Evolutionary conservation across 2,329 filamentous ascomycete genomes (phyloP), one percentile per base, ranked within the genome.

Genomic region (Sclerotinia glacialis): DNA sequence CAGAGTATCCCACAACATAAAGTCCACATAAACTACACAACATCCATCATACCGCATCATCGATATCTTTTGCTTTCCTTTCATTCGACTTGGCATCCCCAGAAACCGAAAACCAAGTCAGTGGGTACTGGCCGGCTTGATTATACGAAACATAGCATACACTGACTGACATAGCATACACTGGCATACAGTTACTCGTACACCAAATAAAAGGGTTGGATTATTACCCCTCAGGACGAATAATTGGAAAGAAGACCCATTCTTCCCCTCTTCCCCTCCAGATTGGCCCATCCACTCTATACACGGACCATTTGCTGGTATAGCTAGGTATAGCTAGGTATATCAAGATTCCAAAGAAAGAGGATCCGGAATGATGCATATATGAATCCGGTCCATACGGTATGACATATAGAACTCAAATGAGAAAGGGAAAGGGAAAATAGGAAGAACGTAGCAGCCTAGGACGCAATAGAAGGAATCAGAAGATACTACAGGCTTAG

Each of bases 81-180:
- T 60, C n/a, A 60, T 65, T 40, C 60, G 54, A 14, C 26, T 65
- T 52, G 44, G 40, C 18, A 42, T 50, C 26, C 47, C 59, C 23
- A 42, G 34, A 47, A 56, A 59, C 63, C 63, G 23, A 37, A 59
- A 58, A 56, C 62, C 63, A 65, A 65, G 63, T 59, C 52, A 49
- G 63, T 49, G 63, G 63, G 63, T 65, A 50, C 47, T 34, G 47
- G 31, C 34, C 23, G 47, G 31, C 34, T 34, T 40, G 16, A 50
- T 53, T 34, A 47, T 42, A 40, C 53, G 31, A 21, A n/a, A 59
- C 42, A 46, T 16, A 47, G 9, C 53, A 37, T 53, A n/a, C 11
- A 37, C 37, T 37, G 37, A n/a, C n/a, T n/a, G n/a, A 59, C 42
- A 46, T 16, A 47, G 9, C 53, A 37, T 53, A n/a, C 11, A 37